phyloP scores from a whole-genome alignment of 2,329 filamentous ascomycete species.

The Xylariaceae sp. region DNA sequence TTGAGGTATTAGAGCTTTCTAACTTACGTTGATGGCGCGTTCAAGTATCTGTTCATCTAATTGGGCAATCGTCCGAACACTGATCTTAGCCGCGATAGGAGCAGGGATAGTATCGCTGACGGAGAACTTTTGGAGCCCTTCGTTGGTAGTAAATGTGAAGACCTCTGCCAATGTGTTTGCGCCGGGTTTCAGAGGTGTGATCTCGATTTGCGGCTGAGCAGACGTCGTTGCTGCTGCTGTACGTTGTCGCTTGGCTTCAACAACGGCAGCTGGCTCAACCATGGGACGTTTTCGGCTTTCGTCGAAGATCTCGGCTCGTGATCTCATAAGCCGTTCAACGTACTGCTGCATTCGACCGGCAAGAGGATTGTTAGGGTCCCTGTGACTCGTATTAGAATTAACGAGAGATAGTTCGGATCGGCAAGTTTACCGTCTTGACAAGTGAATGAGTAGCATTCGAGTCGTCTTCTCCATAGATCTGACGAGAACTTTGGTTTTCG shows the following conservation, averaged over 20 bases:
- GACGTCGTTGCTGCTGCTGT: slow-evolving; percentile 58
- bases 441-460: slow-evolving; percentile 75
- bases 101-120: slow-evolving; percentile 69
- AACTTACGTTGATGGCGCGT: slow-evolving; percentile 67
- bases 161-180: slow-evolving; percentile 77
- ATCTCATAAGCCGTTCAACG: slow-evolving; percentile 76
- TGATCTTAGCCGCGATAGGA: slow-evolving; percentile 73
- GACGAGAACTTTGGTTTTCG: slow-evolving; percentile 75
- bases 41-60: slow-evolving; percentile 66
- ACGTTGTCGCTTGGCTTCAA: slow-evolving; percentile 81
- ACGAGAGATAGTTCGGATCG: slow-evolving; percentile 1
- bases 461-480: slow-evolving; percentile 95
- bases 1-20: background rate
- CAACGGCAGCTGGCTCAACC: slow-evolving; percentile 65
- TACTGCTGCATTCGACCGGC: slow-evolving; percentile 79
- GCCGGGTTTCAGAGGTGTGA: slow-evolving; percentile 70
- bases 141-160: slow-evolving; percentile 78
- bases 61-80: slow-evolving; percentile 71
- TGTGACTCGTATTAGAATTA: slow-evolving; percentile 34
- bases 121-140: slow-evolving; percentile 73
- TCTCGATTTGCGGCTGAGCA: slow-evolving; percentile 41
- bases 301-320: slow-evolving; percentile 73
- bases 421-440: slow-evolving; percentile 65
- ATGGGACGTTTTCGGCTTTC: slow-evolving; percentile 76
- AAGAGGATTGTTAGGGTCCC: slow-evolving; percentile 76